Conservation (phyloP, 2,329 filamentous ascomycete genomes). For the Talaromyces albobiverticillius region DNA sequence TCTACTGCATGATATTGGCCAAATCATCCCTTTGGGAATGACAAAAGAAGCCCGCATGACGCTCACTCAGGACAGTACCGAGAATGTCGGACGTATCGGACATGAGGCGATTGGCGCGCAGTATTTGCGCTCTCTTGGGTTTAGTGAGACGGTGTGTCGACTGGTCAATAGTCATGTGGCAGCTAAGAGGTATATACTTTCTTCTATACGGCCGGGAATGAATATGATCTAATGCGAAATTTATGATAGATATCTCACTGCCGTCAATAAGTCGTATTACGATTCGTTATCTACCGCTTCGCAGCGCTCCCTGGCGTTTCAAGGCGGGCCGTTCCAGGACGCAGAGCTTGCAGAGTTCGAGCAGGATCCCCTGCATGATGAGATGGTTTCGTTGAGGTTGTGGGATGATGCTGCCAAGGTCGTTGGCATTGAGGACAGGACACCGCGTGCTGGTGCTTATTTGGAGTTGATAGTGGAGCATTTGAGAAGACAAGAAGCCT, state of each 20-base stretch:
- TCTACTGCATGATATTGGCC: slow-evolving; percentile 43
- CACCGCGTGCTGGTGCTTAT: slow-evolving; percentile 27
- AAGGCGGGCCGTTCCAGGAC: slow-evolving; percentile 35
- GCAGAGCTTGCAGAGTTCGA: slow-evolving; percentile 28
- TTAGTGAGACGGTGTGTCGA: slow-evolving; percentile 34
- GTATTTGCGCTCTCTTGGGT: slow-evolving; percentile 33
- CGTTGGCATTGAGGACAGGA: slow-evolving; percentile 23
- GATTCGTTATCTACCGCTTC: slow-evolving; percentile 35
- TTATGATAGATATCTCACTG: slow-evolving; percentile 34
- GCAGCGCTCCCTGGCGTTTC: slow-evolving; percentile 36
- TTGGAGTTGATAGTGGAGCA: slow-evolving; percentile 25
- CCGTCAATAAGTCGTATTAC: slow-evolving; percentile 31
- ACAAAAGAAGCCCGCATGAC: slow-evolving; percentile 29
- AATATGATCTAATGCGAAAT: not conserved
- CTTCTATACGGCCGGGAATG: not conserved
- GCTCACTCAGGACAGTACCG: slow-evolving; percentile 20
- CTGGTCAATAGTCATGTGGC: slow-evolving; percentile 40
- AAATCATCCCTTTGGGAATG: slow-evolving; percentile 36
- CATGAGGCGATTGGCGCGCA: slow-evolving; percentile 38
- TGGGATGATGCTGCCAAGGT: slow-evolving; percentile 41
- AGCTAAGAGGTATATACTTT: slow-evolving; percentile 30
- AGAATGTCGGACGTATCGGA: slow-evolving; percentile 36
- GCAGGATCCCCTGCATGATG: slow-evolving; percentile 30
- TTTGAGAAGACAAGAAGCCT: slow-evolving; percentile 12
- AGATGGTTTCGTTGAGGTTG: slow-evolving; percentile 34